Evolutionary conservation across 2,329 filamentous ascomycete genomes (phyloP), one percentile per base, ranked within the genome.

Genomic region (Rhinocladiella mackenziei): DNA sequence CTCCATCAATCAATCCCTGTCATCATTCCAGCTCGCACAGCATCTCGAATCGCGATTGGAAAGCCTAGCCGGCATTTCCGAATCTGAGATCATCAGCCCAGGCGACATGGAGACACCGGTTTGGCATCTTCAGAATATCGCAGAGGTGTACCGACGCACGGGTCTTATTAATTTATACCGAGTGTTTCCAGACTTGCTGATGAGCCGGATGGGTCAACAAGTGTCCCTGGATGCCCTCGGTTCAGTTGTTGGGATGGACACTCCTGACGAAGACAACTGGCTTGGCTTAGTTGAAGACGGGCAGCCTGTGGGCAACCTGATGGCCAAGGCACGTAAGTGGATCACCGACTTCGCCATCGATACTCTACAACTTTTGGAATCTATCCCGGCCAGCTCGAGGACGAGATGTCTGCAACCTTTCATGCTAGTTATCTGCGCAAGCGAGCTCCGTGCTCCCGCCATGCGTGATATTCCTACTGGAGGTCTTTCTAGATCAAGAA

Each of bases 101-200:
- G 73, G 70, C 5, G 75, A 78, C 53, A 64, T 69, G 35, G 68
- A 72, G 39, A 78, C 75, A 0, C 68, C 73, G 2, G 71, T 74
- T 39, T 67, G 68, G 60, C 72, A 78, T 54, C 69, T 78, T 28
- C 64, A 77, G 25, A 67, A 69, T 5, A 67, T 76, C 51, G 75
- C 74, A 2, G 71, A 77, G 51, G 69, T 72, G 1, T 76, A 76
- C 48, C 71, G 75, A 23, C 72, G 69, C 40, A 66, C 71, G 2
- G 75, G 73, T 1, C 64, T 78, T 3, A 61, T 78, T 33, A 74
- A 78, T 50, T 57, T 78, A 14, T 78, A 78, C 54, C 70, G 71
- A 17, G 69, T 72, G 20, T 77, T 77, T 43, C 75, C 75, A 2
- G 69, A 73, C 20, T 19, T 49, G 5, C 36, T 45, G 5, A 23